Conservation (phyloP, 108 stramenopile species). For the Epithemia pelagica region DNA sequence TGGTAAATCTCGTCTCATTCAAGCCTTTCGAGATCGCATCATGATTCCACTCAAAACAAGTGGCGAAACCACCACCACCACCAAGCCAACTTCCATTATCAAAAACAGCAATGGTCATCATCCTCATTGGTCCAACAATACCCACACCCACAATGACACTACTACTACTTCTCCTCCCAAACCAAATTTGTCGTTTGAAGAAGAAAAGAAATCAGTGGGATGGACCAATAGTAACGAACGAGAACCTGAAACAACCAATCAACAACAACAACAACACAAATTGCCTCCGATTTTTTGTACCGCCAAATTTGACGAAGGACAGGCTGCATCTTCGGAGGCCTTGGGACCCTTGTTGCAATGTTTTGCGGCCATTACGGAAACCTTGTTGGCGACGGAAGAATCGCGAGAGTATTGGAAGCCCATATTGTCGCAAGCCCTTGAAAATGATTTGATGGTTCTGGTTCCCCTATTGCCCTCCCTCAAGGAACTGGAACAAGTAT, state of each 20-base stretch:
- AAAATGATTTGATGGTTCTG: not conserved
- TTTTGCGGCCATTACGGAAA: not conserved
- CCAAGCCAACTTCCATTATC: no score
- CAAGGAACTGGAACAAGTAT: not conserved
- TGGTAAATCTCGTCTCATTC: conserved; percentile 1
- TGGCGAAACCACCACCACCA: not conserved
- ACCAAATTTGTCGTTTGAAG: not conserved
- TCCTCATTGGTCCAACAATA: no score
- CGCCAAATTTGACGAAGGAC: not conserved
- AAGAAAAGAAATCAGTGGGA: not conserved
- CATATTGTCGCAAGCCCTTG: not conserved
- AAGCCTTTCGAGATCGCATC: not conserved
- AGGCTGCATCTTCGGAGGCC: not conserved
- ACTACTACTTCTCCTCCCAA: not conserved
- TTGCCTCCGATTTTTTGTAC: not conserved
- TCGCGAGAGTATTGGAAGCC: not conserved
- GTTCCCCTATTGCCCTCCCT: not conserved
- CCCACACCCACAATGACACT: no score
- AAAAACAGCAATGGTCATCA: not conserved
- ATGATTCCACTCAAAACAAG: not conserved
- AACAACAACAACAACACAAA: conserved; percentile 1
- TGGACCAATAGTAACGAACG: not conserved
- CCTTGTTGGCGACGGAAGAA: not conserved
- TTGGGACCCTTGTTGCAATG: not conserved
- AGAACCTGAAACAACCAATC: not conserved